Base-by-base conservation (phyloP, 2,329 filamentous ascomycete species). In the Hansfordia pulvinata region DNA sequence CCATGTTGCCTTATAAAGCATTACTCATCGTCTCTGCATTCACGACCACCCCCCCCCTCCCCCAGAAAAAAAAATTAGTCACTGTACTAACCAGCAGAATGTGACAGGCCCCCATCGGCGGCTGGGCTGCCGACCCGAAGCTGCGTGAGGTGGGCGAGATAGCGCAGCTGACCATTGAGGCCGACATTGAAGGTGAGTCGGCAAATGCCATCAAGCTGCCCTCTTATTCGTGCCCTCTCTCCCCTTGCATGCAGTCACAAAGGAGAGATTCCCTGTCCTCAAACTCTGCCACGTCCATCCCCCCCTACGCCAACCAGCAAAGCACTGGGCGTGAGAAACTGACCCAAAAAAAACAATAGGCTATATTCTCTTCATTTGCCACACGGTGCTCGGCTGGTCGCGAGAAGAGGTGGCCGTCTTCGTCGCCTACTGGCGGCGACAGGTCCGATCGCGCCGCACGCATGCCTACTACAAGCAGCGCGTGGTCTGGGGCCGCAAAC, bases 91-190 rank as follows among this genome's bases (percentile, higher is more conserved):
- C 20, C 6, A 4, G n/a, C 12, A 3, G 16, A 10, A n/a, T 11
- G 9, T 12, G 7, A 27, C 6, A 44, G 42, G 28, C 44, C 25
- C 32, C 39, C 19, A 14, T 46, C 26, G 34, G 41, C 30, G 25
- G 33, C 10, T 50, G 47, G 47, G 35, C 47, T 2, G 33, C 35
- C 19, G 47, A 50, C 17, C 34, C 36, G n/a, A 35, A 27, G 6
- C 29, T 43, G 5, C 37, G 39, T 9, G 40, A 49, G 17, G 35
- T 48, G 5, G 46, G 47, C 2, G 41, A 39, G 13, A 46, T 43
- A 20, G 35, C 38, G 4, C 35, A 36, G 24, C 30, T 47, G 11
- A 37, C 39, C 12, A 36, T 43, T 29, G 36, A 42, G 25, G 38
- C 44, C 21, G 43, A 44, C 23, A 32, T 46, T 6, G 43, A 47